phyloP scores from a whole-genome alignment of 192 early-diverging fungal genomes.

The Backusella luteola region DNA sequence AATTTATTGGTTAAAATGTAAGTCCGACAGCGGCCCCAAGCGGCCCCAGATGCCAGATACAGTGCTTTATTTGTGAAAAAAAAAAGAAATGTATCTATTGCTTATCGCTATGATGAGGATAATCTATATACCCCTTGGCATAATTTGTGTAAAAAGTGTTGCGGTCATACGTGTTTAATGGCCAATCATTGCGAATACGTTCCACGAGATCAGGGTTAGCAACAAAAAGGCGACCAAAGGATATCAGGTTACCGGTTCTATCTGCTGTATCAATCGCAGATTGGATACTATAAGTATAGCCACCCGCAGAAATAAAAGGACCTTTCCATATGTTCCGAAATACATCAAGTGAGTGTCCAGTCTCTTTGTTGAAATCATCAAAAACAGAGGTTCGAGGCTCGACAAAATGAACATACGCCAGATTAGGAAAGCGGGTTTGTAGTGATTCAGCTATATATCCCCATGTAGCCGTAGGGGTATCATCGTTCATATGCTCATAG shows the following conservation, averaged over 20 bases:
- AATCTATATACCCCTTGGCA: slow-evolving; percentile 25
- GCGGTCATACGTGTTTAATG: slow-evolving; percentile 24
- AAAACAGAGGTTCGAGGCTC: slow-evolving; percentile 21
- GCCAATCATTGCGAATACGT: slow-evolving; percentile 17
- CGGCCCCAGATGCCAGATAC: no score
- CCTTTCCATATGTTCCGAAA: slow-evolving; percentile 12
- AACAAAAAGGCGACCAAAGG: slow-evolving; percentile 31
- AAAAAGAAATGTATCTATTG: background rate
- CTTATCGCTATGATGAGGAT: background rate
- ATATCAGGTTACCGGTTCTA: slow-evolving; percentile 21
- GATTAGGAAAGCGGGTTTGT: slow-evolving; percentile 25
- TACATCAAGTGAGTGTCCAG: background rate
- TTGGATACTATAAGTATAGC: slow-evolving; percentile 13
- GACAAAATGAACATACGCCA: slow-evolving; percentile 37
- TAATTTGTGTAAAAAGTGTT: slow-evolving; percentile 15
- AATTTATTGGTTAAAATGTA: no score
- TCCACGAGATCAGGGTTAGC: slow-evolving; percentile 32
- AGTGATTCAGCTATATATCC: slow-evolving; percentile 14
- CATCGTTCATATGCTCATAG: slow-evolving; percentile 33
- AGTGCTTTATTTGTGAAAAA: background rate
- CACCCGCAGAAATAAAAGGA: slow-evolving; percentile 17
- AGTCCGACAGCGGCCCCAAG: no score
- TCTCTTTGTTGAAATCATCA: slow-evolving; percentile 31
- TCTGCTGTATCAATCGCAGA: slow-evolving; percentile 9
- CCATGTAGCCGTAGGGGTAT: slow-evolving; percentile 25